Conservation (phyloP, 306 rosid genomes). For the Ziziphus jujuba region DNA sequence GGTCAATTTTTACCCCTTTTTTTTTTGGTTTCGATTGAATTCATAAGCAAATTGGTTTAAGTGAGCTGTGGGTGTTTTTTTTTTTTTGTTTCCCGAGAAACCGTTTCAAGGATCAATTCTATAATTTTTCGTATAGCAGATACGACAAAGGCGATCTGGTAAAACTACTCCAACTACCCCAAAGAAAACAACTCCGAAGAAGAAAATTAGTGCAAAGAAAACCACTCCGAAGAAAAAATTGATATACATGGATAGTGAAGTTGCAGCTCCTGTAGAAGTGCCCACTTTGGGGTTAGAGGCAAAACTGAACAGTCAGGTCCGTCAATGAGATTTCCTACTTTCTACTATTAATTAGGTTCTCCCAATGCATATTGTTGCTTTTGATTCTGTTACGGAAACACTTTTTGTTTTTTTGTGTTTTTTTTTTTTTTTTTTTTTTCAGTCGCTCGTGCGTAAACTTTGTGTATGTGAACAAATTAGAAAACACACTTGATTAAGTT, state of each 20-base stretch:
- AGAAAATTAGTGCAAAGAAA: too few relatives aligned
- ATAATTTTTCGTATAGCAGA: conserved; percentile 6
- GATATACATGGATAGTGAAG: conserved; percentile 26
- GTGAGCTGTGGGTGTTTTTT: not conserved
- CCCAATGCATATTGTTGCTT: not conserved
- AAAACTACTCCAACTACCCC: too few relatives aligned
- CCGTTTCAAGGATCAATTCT: not conserved
- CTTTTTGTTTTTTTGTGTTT: not conserved
- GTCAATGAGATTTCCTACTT: conserved; percentile 16
- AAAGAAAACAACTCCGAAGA: not conserved
- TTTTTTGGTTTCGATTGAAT: not conserved
- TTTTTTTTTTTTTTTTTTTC: not conserved
- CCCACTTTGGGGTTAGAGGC: conserved; percentile 67
- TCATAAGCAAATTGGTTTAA: not conserved
- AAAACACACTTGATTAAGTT: not conserved
- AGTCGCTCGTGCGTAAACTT: not conserved
- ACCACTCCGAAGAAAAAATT: conserved; percentile 55
- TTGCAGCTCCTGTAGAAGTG: conserved; percentile 31
- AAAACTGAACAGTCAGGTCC: conserved; percentile 62
- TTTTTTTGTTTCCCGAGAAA: not conserved
- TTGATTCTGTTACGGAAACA: not conserved
- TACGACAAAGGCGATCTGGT: not conserved
- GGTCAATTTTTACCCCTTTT: conserved; percentile 27
- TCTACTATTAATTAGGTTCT: not conserved
- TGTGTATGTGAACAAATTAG: not conserved